These are phyloP conservation scores for Artemisia tridentata DNA, from an alignment of 129 eudicot genomes.

Conservation along the genomic window DNA sequence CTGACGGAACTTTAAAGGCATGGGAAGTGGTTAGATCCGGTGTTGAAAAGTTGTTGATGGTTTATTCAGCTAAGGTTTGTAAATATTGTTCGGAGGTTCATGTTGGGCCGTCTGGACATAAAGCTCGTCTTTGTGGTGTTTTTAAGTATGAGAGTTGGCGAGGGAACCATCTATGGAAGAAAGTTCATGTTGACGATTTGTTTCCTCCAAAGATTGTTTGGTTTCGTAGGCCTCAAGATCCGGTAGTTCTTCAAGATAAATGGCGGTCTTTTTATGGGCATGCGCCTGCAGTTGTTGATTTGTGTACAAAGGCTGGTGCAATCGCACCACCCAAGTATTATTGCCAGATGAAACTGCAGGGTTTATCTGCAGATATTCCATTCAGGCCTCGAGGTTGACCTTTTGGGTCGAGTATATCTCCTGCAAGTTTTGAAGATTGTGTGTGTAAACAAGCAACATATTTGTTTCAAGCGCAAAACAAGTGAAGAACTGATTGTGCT, in stretches of 20 bases:
- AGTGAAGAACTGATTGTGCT: neutral
- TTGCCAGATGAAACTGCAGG: conserved; percentile 84
- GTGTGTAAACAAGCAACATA: neutral
- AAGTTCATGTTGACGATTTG: conserved; percentile 81
- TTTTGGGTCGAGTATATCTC: neutral
- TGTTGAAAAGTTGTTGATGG: conserved; percentile 61
- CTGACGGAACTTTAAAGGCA: conserved; percentile 51
- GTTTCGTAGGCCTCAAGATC: conserved; percentile 84
- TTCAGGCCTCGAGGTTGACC: conserved; percentile 16
- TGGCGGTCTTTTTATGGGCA: conserved; percentile 79
- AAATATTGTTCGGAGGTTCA: conserved; percentile 79
- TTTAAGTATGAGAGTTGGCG: conserved; percentile 74
- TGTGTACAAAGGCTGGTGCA: conserved; percentile 81
- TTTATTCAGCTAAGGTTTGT: conserved; percentile 77
- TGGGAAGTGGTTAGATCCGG: conserved; percentile 81
- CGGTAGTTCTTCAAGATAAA: conserved; percentile 54
- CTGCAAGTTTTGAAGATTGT: neutral
- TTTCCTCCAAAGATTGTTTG: conserved; percentile 74
- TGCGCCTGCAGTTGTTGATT: conserved; percentile 90
- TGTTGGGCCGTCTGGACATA: conserved; percentile 97
- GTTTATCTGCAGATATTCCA: conserved; percentile 53
- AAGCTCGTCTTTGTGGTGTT: conserved; percentile 86
- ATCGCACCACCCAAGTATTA: conserved; percentile 53
- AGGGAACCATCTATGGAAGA: conserved; percentile 82
- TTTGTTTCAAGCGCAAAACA: neutral